Conservation (phyloP, 202 grass and related monocot genomes). For the Carex sylvatica region DNA sequence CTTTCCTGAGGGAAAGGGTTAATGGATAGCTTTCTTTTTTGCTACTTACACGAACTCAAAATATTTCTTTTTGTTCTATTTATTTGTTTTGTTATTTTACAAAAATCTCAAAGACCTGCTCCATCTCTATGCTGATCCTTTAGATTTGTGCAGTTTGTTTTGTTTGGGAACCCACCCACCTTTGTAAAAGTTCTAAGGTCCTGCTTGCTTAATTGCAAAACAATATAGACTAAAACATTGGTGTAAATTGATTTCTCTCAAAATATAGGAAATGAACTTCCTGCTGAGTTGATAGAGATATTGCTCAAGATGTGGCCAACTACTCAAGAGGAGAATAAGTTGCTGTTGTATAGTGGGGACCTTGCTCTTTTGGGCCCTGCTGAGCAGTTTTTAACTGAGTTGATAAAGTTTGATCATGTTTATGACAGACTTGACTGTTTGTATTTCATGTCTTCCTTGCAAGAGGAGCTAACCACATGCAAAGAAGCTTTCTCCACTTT, state of each 20-base stretch:
- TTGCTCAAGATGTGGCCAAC: constrained; percentile 66
- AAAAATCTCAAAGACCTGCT: not conserved
- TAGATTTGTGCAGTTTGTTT: not conserved
- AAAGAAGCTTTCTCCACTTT: constrained; percentile 64
- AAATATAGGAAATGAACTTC: constrained; percentile 72
- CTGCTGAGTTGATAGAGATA: constrained; percentile 60
- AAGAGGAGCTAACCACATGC: constrained; percentile 56
- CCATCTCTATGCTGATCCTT: not conserved
- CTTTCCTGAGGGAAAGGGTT: not conserved
- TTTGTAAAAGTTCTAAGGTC: not conserved
- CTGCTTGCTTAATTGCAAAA: not conserved
- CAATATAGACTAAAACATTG: not conserved
- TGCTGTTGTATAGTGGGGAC: constrained; percentile 68
- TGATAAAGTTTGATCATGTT: constrained; percentile 57
- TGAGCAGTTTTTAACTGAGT: constrained; percentile 61
- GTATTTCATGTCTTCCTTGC: constrained; percentile 66
- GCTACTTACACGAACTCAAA: not conserved
- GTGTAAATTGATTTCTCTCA: not conserved
- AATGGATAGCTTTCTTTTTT: not conserved
- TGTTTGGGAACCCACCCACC: not conserved
- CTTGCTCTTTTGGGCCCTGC: constrained; percentile 58
- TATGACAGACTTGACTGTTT: constrained; percentile 66
- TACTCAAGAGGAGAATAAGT: constrained; percentile 65
- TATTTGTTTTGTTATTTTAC: not conserved
- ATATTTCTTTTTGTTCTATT: not conserved